phyloP scores from a whole-genome alignment of 352 stramenopile species.

The Phytophthora idaei region DNA sequence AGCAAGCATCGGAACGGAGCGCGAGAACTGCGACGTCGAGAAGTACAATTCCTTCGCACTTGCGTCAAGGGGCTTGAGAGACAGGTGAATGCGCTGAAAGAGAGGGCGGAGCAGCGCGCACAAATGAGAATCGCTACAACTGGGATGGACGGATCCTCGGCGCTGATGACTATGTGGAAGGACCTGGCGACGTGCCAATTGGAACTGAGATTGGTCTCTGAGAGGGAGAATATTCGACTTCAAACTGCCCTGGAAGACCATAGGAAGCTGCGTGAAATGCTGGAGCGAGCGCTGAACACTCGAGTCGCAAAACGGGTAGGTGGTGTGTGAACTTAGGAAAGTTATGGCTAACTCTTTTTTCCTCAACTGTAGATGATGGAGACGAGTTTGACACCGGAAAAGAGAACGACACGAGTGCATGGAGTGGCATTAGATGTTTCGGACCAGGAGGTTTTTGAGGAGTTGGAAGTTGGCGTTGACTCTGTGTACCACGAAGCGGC shows the following conservation, averaged over 20 bases:
- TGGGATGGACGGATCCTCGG: constrained; percentile 1
- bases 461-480: constrained; percentile 39
- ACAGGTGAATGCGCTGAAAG: constrained; percentile 20
- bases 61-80: constrained; percentile 26
- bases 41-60: constrained; percentile 33
- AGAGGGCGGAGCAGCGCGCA: constrained; percentile 16
- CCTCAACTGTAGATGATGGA: constrained; percentile 28
- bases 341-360: neutral
- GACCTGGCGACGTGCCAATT: constrained; percentile 38
- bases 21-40: constrained; percentile 34
- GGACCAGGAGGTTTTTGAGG: constrained; percentile 41
- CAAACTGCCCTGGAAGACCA: constrained; percentile 38
- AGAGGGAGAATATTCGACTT: constrained; percentile 40
- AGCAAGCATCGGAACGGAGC: constrained; percentile 45
- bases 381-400: constrained; percentile 27
- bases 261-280: constrained; percentile 34
- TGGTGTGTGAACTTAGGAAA: neutral
- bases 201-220: constrained; percentile 33
- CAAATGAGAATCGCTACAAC: neutral
- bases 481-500: constrained; percentile 43
- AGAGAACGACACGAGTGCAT: constrained; percentile 36
- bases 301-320: constrained; percentile 33
- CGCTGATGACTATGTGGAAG: constrained; percentile 30
- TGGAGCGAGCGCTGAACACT: constrained; percentile 42
- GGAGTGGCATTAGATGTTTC: constrained; percentile 23